Percentiles rank a stretch among this genome's conserved stretches.
phyloP scores from a whole-genome alignment of 306 rosid genomes.

The Heteromeles arbutifolia region DNA sequence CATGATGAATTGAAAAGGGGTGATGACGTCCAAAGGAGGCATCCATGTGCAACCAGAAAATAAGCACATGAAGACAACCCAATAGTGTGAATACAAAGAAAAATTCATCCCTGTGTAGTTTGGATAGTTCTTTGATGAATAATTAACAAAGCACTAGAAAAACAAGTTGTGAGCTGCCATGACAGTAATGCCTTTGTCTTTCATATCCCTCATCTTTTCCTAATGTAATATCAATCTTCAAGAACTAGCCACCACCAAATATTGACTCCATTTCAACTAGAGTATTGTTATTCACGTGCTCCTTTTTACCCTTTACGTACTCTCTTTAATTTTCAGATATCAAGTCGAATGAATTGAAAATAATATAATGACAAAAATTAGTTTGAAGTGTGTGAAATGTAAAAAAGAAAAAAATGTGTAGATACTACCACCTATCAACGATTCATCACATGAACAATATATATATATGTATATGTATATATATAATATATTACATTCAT shows the following conservation, averaged over 20 bases:
- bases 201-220: not conserved
- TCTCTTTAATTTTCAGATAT: too few relatives aligned
- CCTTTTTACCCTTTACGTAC: fast-evolving
- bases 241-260: not conserved
- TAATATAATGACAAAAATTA: too few relatives aligned
- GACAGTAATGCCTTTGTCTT: slow-evolving; percentile 24
- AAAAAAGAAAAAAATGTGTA: too few relatives aligned
- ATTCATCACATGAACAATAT: not conserved
- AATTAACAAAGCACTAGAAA: not conserved
- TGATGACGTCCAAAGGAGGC: not conserved
- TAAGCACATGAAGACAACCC: not conserved
- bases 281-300: fast-evolving
- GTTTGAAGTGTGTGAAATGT: fast-evolving
- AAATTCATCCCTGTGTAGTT: not conserved
- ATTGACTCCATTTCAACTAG: not conserved
- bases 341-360: too few relatives aligned
- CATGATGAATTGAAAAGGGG: not conserved
- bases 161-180: slow-evolving; percentile 1
- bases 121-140: not conserved
- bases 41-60: not conserved
- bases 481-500: not conserved
- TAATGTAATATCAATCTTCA: not conserved
- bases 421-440: too few relatives aligned
- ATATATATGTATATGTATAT: too few relatives aligned
- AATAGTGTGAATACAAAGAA: not conserved